A percentile compares a stretch with the other conserved stretches of the same genome.
Evolutionary conservation across 768 basidiomycete genomes (phyloP).

Genomic region (Leccinum variicolor): DNA sequence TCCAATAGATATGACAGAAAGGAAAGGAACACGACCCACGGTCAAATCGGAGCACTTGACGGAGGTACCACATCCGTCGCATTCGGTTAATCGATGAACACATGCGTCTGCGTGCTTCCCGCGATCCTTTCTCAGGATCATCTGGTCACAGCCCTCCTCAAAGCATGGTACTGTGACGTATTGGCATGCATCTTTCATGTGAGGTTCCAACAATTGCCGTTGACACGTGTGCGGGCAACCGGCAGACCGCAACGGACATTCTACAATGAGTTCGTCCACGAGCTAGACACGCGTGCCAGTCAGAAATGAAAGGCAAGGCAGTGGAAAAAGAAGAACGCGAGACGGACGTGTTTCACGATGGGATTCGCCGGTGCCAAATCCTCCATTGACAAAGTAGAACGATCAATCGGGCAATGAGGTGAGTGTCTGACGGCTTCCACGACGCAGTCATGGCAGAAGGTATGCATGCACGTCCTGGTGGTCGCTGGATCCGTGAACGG

Average conservation of each 20-base stretch:
- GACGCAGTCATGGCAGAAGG: constrained; percentile 85
- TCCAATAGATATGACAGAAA: neutral
- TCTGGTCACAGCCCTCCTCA: constrained; percentile 42
- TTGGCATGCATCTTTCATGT: constrained; percentile 59
- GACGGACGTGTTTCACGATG: constrained; percentile 58
- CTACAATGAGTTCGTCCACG: constrained; percentile 77
- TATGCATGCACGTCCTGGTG: constrained; percentile 74
- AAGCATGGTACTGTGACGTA: constrained; percentile 54
- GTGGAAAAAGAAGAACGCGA: constrained; percentile 4
- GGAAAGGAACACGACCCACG: constrained; percentile 29
- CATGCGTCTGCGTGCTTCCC: constrained; percentile 42
- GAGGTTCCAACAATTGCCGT: constrained; percentile 59
- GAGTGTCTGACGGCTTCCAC: constrained; percentile 62
- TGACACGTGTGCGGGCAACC: constrained; percentile 68
- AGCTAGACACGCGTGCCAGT: constrained; percentile 44
- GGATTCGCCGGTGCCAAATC: constrained; percentile 68
- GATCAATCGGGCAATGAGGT: constrained; percentile 80
- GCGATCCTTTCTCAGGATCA: constrained; percentile 44
- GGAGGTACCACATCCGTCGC: constrained; percentile 37
- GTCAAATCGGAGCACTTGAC: constrained; percentile 35
- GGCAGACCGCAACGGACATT: constrained; percentile 56
- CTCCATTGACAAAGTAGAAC: constrained; percentile 56
- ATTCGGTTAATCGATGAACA: constrained; percentile 33
- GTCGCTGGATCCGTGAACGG: constrained; percentile 79
- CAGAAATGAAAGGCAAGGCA: constrained; percentile 1